phyloP scores from a whole-genome alignment of 2,329 filamentous ascomycete genomes.

The Fusarium fujikuroi region DNA sequence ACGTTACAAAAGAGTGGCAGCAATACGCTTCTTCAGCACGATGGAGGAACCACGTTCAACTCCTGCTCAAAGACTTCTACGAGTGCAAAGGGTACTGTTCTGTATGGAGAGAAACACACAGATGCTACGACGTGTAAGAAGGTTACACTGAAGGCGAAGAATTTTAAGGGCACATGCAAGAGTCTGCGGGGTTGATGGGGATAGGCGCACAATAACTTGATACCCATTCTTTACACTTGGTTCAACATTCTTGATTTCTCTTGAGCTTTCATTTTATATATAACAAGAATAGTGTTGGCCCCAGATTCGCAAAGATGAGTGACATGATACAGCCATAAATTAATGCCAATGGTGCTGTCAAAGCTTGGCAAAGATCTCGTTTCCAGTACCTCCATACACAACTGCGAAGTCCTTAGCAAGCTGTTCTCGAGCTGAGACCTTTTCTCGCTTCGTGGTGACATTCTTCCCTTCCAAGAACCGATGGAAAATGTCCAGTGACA shows the following conservation, averaged over 20 bases:
- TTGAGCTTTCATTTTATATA: not conserved
- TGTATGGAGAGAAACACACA: constrained; percentile 38
- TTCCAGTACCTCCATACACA: constrained; percentile 49
- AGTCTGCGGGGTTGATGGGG: constrained; percentile 14
- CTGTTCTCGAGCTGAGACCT: constrained; percentile 38
- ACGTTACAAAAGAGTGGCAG: constrained; percentile 37
- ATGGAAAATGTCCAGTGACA: constrained; percentile 53
- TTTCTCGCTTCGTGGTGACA: constrained; percentile 28
- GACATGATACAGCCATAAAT: not conserved
- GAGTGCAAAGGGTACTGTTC: constrained; percentile 34
- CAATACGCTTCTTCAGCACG: constrained; percentile 39
- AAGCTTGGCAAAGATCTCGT: constrained; percentile 35
- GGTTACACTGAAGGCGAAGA: constrained; percentile 40
- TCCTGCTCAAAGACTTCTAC: constrained; percentile 40
- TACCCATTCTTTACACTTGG: not conserved
- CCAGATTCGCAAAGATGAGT: not conserved
- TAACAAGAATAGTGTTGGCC: not conserved
- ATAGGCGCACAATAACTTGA: not conserved
- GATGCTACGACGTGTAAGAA: constrained; percentile 38
- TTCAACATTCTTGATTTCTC: not conserved
- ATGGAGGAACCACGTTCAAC: constrained; percentile 40
- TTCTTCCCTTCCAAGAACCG: constrained; percentile 52
- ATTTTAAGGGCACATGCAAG: constrained; percentile 45
- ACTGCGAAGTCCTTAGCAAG: constrained; percentile 49
- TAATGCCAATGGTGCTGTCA: constrained; percentile 14